Evolutionary conservation across 1,284 basidiomycete species (phyloP), one percentile per base, ranked within the genome.

Genomic region (Earliella scabrosa): DNA sequence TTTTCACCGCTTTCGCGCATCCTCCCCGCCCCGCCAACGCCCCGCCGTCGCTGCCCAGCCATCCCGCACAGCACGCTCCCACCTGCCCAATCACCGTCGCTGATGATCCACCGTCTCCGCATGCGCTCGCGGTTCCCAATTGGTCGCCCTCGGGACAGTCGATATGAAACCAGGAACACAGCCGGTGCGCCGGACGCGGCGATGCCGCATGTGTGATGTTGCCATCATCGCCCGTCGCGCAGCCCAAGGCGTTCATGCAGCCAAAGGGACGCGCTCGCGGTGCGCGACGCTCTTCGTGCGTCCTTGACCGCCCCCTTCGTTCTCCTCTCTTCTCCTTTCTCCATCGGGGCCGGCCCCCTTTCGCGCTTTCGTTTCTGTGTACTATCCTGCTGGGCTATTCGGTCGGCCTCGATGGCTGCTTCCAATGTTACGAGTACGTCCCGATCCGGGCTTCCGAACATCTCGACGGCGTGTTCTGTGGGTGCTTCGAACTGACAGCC

Each of bases 381-480:
- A 43, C 44, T 44, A 29, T 46, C 52, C 55, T 32, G 46, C 59
- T 57, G 38, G 41, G n/a, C 20, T 54, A 21, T 49, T 55, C 40
- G 47, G 44, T 48, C 53, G 44, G 65, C 65, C 69, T 72, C 59
- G 70, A 73, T 72, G 72, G 70, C 64, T 61, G 57, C 67, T 58
- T 72, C 68, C 50, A 73, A 73, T 51, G 63, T 72, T 54, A 68
- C 70, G 47, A 61, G 72, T 68, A 23, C 27, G 52, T 40, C 18
- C 11, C 39, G 6, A 23, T 40, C 39, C 18, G 53, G 23, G 50
- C 51, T 39, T 59, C n/a, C 20, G 51, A 29, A 35, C 54, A 59
- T 52, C 34, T 40, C 18, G 16, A 34, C 27, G n/a, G 35, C 27
- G 24, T 5, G 7, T 29, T n/a, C 36, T 20, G n/a, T 18, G 21